Evolutionary conservation across 208 protist genomes (phyloP), one percentile per base, ranked within the genome.

Genomic region (Trypanosoma melophagium): DNA sequence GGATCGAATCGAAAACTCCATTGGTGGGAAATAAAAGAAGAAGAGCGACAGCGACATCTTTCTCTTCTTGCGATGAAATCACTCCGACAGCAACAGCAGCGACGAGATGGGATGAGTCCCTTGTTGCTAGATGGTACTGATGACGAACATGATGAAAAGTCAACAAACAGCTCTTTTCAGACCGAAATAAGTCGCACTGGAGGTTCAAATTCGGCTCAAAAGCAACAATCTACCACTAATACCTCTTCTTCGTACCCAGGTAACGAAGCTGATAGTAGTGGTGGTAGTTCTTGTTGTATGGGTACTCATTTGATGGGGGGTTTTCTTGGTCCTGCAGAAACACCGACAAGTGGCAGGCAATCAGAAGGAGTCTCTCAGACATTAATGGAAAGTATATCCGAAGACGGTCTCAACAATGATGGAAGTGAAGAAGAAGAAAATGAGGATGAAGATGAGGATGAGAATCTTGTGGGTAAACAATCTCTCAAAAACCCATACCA

Each of bases 21-120:
- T 57, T 92, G 86, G 82, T 89, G 86, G 81, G 69, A 92, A 52
- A 56, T 92, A 51, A 76, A 72, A 19, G 80, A 69, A 3, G 82
- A 92, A 35, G 74, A 76, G 35, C 79, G 73, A 17, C 80, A 84
- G 16, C 76, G 55, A 19, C 75, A 85, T 19, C 69, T 92, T n/a
- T 71, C 59, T 31, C 72, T 71, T 2, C 60, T 79, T 57, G 73
- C 84, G 40, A 62, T 70, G 22, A 41, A 69, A 17, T 14, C 10
- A 12, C 47, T 35, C 3, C 49, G 51, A 22, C 44, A 35, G 3
- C 51, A 42, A 38, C 38, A 22, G 16, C 0, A 10, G 24, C 9
- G 1, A 24, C 17, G 5, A 60, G 56, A 19, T 25, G 38, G 10
- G 3, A 54, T 17, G 40, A n/a, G 10, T 59, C 52, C 10, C 19